phyloP scores from a whole-genome alignment of 257 asterid species.

The Hygrophila difformis region DNA sequence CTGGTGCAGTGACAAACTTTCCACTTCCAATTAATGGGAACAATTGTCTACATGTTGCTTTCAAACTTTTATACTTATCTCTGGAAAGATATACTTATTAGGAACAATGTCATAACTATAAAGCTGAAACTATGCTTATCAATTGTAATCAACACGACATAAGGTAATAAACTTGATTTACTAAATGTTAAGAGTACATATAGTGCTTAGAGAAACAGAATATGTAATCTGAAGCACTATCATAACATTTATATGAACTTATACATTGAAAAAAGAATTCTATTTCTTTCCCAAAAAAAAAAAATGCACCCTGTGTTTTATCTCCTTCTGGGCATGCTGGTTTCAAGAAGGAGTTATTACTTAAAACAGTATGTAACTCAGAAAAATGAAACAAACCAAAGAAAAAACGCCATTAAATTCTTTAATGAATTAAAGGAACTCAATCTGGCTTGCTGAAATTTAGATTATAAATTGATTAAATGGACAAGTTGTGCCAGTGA shows the following conservation, averaged over 20 bases:
- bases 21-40: constrained; percentile 90
- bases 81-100: constrained; percentile 35
- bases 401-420: background rate
- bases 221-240: too few relatives aligned
- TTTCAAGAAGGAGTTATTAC: too few relatives aligned
- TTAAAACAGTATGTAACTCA: background rate
- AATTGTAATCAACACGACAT: too few relatives aligned
- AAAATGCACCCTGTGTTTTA: too few relatives aligned
- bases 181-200: too few relatives aligned
- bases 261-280: too few relatives aligned
- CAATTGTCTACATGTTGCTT: constrained; percentile 71
- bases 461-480: background rate
- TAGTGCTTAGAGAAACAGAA: too few relatives aligned
- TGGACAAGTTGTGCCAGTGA: background rate
- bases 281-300: too few relatives aligned
- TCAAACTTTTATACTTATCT: constrained; percentile 58
- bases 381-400: background rate
- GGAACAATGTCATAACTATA: background rate
- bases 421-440: background rate
- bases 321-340: too few relatives aligned
- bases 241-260: too few relatives aligned
- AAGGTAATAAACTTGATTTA: background rate
- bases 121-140: background rate
- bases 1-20: constrained; percentile 78
- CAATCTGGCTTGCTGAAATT: background rate